Base-by-base conservation (phyloP, 2,329 filamentous ascomycete species). In the Talaromyces sp. region DNA sequence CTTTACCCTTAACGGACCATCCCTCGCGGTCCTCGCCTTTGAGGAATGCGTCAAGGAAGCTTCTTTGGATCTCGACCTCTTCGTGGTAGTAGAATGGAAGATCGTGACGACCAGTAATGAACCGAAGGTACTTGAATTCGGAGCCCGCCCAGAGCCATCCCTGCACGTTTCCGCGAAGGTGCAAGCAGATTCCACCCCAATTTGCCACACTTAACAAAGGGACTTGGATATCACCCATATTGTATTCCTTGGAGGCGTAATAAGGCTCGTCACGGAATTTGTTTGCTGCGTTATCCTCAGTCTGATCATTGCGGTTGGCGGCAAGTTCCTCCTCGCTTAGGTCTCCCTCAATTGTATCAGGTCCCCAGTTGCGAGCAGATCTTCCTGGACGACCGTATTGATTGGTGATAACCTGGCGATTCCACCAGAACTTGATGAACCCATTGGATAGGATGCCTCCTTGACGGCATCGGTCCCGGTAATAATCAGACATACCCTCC, bases 71-170 rank as follows among this genome's bases (percentile, higher is more conserved):
- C 67, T 89, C 86, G 0, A 90, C 88, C 67, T 90, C 87, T 57
- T 90, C 86, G 1, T 83, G 74, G 72, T 90, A 90, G 76, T 90
- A 92, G 73, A 91, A 91, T 0, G 89, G 89, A 1, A 91, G 79
- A 69, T 91, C 89, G 67, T 92, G 89, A 0, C 89, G 83, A 1
- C 89, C 89, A 0, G 85, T 87, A 71, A 91, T 89, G 73, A 90
- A 86, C 7, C 89, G 84, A 0, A 91, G 80, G 68, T 89, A 92
- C 73, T 91, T 91, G 67, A 87, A 79, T 65, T 86, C 80, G 0
- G 88, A 90, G 0, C 87, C 87, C 0, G 89, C 88, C 57, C 87
- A 81, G 1, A 78, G 78, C 64, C 84, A 91, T 0, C 89, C 89
- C 70, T 89, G 82, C 8, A 91, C 81, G 68, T 91, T 91, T 2